These are phyloP conservation scores for Trypanosoma caninum DNA, from an alignment of 208 protist genomes.

Conservation along the genomic window DNA sequence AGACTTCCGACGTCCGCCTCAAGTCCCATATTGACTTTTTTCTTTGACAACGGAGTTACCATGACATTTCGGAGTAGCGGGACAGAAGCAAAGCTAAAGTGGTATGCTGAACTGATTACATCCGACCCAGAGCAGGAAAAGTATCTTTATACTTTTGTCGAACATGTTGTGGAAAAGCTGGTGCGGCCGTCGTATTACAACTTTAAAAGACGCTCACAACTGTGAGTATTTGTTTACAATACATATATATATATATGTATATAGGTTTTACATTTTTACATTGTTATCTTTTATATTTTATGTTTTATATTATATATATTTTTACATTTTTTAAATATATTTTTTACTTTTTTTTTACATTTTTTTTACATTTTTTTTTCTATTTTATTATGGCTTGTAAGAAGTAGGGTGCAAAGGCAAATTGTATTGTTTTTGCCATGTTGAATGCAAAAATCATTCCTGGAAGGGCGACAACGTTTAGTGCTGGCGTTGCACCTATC, in stretches of 20 bases:
- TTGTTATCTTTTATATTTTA: neutral
- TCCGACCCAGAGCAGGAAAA: slow-evolving; percentile 19
- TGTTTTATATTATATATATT: neutral
- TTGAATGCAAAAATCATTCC: slow-evolving; percentile 27
- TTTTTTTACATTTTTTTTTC: slow-evolving; percentile 2
- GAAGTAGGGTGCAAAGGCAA: neutral
- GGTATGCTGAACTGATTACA: slow-evolving; percentile 70
- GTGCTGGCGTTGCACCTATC: slow-evolving; percentile 5
- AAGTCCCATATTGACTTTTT: slow-evolving; percentile 95
- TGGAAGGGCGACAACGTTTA: neutral
- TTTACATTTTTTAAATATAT: neutral
- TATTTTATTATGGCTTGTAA: neutral
- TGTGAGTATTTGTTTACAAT: neutral
- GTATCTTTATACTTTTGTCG: slow-evolving; percentile 41
- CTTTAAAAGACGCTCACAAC: slow-evolving; percentile 34
- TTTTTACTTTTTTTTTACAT: neutral
- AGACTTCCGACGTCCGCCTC: slow-evolving; percentile 57
- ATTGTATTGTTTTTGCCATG: slow-evolving; percentile 1
- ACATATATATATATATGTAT: no score
- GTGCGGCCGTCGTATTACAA: slow-evolving; percentile 59
- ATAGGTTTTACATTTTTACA: no score
- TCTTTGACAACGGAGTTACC: slow-evolving; percentile 89
- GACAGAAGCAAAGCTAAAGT: slow-evolving; percentile 99
- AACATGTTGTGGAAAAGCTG: slow-evolving; percentile 47
- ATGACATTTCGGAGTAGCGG: slow-evolving; percentile 95